Evolutionary conservation across 176 grass and related monocot genomes (phyloP).

Genomic region (maize (Zea mays)): DNA sequence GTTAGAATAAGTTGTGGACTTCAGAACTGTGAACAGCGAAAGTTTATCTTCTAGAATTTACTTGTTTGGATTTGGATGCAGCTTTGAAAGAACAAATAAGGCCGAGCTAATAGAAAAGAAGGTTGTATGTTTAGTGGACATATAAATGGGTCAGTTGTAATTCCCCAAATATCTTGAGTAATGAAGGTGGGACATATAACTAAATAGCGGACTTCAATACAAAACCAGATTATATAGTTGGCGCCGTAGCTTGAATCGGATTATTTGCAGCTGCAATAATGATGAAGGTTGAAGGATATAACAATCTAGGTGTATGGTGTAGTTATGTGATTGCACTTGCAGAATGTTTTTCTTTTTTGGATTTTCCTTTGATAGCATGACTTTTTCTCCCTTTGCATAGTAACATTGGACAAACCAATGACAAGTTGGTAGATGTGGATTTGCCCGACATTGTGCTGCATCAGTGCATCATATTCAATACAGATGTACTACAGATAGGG

Average conservation of each 20-base stretch:
- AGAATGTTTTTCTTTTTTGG: background rate
- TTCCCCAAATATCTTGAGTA: background rate
- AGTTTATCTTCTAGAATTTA: background rate
- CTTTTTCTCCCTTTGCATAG: background rate
- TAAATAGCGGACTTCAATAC: constrained; percentile 11
- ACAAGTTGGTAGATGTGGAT: constrained; percentile 3
- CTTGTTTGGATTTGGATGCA: constrained; percentile 6
- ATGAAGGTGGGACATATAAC: background rate
- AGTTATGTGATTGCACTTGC: background rate
- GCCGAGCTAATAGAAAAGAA: background rate
- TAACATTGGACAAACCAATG: constrained; percentile 8
- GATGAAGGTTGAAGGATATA: background rate
- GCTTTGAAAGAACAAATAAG: constrained; percentile 15
- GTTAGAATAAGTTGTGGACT: background rate
- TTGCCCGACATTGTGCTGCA: background rate
- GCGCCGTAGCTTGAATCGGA: constrained; percentile 16
- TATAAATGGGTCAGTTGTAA: background rate
- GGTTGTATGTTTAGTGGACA: background rate
- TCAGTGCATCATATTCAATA: constrained; percentile 6
- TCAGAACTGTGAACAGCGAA: background rate
- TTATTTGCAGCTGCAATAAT: constrained; percentile 20
- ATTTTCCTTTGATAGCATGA: background rate
- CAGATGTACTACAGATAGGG: constrained; percentile 14
- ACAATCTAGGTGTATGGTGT: constrained; percentile 2
- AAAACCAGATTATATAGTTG: constrained; percentile 22